These are phyloP conservation scores for Aspergillus saccharolyticus DNA, from an alignment of 495 filamentous ascomycete genomes.

Conservation along the genomic window DNA sequence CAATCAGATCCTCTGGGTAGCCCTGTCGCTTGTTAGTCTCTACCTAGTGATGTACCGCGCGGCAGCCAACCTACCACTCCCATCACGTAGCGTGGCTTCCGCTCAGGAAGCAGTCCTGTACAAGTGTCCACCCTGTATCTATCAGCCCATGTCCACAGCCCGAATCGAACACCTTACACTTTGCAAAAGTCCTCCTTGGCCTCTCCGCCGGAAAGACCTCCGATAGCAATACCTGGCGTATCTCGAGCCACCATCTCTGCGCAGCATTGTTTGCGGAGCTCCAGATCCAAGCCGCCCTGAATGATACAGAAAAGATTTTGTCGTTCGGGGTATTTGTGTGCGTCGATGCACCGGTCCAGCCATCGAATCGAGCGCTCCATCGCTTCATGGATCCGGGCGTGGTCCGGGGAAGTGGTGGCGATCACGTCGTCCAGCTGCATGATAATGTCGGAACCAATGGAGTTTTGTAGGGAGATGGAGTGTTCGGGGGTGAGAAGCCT, in stretches of 20 bases:
- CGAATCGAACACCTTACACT: constrained; percentile 40
- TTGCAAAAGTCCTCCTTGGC: constrained; percentile 60
- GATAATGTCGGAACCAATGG: constrained; percentile 96
- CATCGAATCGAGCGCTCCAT: constrained; percentile 97
- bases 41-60: background rate
- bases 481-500: constrained; percentile 93
- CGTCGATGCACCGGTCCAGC: constrained; percentile 93
- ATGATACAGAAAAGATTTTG: constrained; percentile 99
- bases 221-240: constrained; percentile 95
- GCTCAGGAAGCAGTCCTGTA: constrained; percentile 75
- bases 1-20: constrained; percentile 91
- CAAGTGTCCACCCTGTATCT: constrained; percentile 69
- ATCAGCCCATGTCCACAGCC: constrained; percentile 7
- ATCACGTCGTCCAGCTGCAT: constrained; percentile 99
- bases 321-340: constrained; percentile 72
- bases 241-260: constrained; percentile 84
- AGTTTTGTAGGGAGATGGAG: constrained; percentile 93
- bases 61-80: constrained; percentile 60
- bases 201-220: constrained; percentile 85
- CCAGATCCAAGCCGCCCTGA: constrained; percentile 89
- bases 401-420: constrained; percentile 87
- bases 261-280: constrained; percentile 79
- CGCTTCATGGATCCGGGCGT: constrained; percentile 79
- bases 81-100: constrained; percentile 97
- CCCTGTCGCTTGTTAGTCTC: constrained; percentile 44